Evolutionary conservation across 148 eudicot species (phyloP).

Genomic region (Persicaria maculosa): DNA sequence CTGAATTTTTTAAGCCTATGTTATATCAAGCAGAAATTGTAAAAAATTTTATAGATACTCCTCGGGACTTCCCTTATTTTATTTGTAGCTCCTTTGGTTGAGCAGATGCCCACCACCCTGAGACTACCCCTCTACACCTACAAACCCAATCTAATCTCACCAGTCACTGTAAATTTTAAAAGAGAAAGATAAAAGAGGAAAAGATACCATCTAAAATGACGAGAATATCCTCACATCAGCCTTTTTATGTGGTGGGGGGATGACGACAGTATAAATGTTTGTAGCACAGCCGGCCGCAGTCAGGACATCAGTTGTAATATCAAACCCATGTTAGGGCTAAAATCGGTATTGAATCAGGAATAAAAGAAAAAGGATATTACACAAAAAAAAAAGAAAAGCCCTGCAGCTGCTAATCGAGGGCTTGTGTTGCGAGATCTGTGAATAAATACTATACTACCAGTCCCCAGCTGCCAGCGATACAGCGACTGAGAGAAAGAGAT

Average conservation of each 20-base stretch:
- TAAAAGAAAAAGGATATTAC: background rate
- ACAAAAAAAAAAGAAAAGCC: background rate
- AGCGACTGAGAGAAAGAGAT: background rate
- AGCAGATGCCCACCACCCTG: too few species aligned
- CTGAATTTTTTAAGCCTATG: too few species aligned
- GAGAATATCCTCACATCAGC: background rate
- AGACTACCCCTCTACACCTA: too few species aligned
- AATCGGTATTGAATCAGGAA: background rate
- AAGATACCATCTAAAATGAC: background rate
- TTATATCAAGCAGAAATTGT: too few species aligned
- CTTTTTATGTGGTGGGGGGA: background rate
- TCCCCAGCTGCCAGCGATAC: background rate
- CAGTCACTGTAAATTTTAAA: too few species aligned
- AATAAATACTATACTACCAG: background rate
- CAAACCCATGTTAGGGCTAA: background rate
- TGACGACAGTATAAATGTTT: too few species aligned
- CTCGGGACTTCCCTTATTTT: too few species aligned
- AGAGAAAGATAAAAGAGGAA: too few species aligned
- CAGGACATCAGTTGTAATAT: background rate
- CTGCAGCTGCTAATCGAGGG: background rate
- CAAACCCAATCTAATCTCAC: too few species aligned
- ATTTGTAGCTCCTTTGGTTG: too few species aligned
- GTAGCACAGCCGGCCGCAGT: too few species aligned
- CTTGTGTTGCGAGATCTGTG: background rate
- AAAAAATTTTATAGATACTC: too few species aligned